Evolutionary conservation across 176 grass and related monocot genomes (phyloP), one percentile per base, ranked within the genome.

Genomic region (Phyllostachys edulis): DNA sequence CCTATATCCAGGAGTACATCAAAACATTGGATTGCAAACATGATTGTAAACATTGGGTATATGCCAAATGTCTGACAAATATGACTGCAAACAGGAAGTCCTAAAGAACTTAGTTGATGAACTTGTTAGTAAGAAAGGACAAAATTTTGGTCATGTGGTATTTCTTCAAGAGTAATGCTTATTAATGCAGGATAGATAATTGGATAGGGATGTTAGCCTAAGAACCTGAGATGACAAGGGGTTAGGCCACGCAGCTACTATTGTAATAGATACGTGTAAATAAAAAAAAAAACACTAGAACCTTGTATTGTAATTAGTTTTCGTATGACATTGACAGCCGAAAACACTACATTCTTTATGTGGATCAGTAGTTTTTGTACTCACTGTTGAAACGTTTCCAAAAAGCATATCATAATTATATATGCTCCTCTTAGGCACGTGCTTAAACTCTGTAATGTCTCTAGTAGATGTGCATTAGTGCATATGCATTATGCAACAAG

Each of bases 401-500:
- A 65, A 67, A 61, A 13, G 6, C 9, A 42, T 63, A 27, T 37
- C 12, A 73, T 16, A 83, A 38, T 32, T 50, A 40, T 45, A 15
- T 49, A 17, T 34, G 11, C 5, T 16, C 4, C 21, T 40, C 6
- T 86, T 41, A 29, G 54, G 76, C 66, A 18, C 38, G 55, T 79
- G 36, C 26, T 70, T 9, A 12, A 71, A 64, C 12, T 41, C 47
- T n/a, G 21, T 17, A 64, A 73, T 63, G n/a, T 47, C 23, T 78
- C 73, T 69, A 44, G 67, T 60, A 70, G 67, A 59, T 44, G 4
- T 71, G 40, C n/a, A n/a, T n/a, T n/a, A n/a, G n/a, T n/a, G n/a
- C 45, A 80, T 24, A 80, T 68, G 20, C 42, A 80, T 67, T 80
- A 8, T 26, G 49, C 23, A 82, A 71, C 51, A 83, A 51, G 29